Evolutionary conservation across 192 early-diverging fungal genomes (phyloP), one percentile per base, ranked within the genome.

Genomic region (Coemansia guatemalensis): DNA sequence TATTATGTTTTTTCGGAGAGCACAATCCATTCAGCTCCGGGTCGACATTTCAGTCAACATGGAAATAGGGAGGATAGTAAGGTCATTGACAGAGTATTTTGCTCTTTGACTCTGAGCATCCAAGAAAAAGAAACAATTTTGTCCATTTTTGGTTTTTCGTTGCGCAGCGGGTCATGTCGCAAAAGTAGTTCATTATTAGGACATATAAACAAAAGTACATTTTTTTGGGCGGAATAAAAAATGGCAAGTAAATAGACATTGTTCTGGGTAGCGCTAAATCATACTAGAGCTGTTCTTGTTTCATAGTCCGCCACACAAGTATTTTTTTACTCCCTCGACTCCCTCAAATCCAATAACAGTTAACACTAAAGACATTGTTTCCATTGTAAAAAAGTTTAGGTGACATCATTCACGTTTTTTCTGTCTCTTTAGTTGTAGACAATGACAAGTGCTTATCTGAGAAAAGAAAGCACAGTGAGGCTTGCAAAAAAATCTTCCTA

Each of bases 401-500:
- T 44, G 39, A 44, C 39, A 44, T 44, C 39, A 44, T 17, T 44
- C 14, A 17, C 39, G 39, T 44, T 44, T 39, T 30, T 30, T 6
- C n/a, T n/a, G n/a, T 39, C 35, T 39, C 35, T 39, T 2, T 39
- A 11, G 11, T 12, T 39, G 9, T 39, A 44, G 1, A 44, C 39
- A 44, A 44, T 44, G 14, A 3, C 3, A 17, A 17, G 17, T 39
- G 6, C 35, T 39, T 39, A 39, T 44, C 39, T 17, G 39, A 44
- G 14, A 17, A 8, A 44, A 44, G 4, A 44, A 44, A 17, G 14
- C 0, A 2, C 5, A 20, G 23, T n/a, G 22, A 33, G 50, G 29
- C 53, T 29, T 54, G 27, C 29, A 20, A 52, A 51, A 62, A 41
- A 39, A 24, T 54, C 21, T 52, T 20, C 35, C 54, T 35, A 56